phyloP scores from a whole-genome alignment of 441 rosid genomes.

The Populus hybrid region DNA sequence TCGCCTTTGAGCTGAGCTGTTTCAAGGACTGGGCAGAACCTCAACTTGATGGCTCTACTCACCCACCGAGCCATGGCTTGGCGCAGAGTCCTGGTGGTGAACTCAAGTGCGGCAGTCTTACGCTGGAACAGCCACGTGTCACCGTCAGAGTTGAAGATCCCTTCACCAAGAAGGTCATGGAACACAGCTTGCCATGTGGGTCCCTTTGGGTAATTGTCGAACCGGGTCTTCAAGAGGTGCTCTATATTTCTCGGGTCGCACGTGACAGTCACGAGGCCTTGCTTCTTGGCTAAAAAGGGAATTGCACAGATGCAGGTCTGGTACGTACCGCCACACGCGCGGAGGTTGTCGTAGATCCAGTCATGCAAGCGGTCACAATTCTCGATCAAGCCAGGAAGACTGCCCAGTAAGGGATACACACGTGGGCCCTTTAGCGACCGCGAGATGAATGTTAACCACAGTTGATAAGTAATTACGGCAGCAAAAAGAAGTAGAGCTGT shows the following conservation, averaged over 20 bases:
- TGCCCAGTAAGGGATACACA: conserved; percentile 87
- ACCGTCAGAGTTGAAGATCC: conserved; percentile 91
- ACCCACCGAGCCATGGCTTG: conserved; percentile 99
- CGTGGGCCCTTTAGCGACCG: conserved; percentile 84
- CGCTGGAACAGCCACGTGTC: conserved; percentile 95
- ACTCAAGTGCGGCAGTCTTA: conserved; percentile 93
- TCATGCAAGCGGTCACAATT: conserved; percentile 91
- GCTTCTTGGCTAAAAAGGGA: conserved; percentile 73
- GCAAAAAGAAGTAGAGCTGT: conserved; percentile 60
- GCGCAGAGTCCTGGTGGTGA: conserved; percentile 96
- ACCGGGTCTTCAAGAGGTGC: conserved; percentile 82
- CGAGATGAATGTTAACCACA: conserved; percentile 91
- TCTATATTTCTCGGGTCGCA: conserved; percentile 89
- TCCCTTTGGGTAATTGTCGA: conserved; percentile 94
- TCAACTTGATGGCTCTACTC: conserved; percentile 58
- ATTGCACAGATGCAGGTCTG: conserved; percentile 94
- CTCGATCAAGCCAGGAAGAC: conserved; percentile 87
- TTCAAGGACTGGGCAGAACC: conserved; percentile 70
- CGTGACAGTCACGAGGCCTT: conserved; percentile 96
- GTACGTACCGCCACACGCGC: conserved; percentile 92
- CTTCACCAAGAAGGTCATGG: conserved; percentile 87
- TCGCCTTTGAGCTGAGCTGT: conserved; percentile 42
- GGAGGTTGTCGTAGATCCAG: conserved; percentile 95
- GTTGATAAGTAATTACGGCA: conserved; percentile 64
- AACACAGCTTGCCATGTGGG: conserved; percentile 98